Evolutionary conservation across 768 basidiomycete genomes (phyloP), one percentile per base, ranked within the genome.

Genomic region (Boletus eberwhitei): DNA sequence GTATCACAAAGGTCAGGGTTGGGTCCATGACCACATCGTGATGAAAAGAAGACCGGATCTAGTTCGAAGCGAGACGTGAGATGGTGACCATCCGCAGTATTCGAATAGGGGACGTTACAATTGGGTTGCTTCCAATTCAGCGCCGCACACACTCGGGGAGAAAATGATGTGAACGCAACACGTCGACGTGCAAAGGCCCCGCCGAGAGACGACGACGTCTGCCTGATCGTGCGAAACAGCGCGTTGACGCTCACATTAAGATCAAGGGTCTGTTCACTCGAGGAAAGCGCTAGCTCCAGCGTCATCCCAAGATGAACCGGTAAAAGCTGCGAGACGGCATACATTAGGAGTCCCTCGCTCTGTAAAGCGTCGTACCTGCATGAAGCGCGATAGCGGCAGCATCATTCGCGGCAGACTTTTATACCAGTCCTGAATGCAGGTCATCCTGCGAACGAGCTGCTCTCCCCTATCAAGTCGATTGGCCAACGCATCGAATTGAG

Each of bases 91-190:
- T 61, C 60, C 61, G 63, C 57, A 65, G 43, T 4, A 59, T 54
- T 60, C 38, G 42, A 59, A 54, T 39, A 59, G 51, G 54, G 36
- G 46, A 39, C 24, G 36, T 72, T 74, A 93, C 96, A 98, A 71
- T 98, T 98, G 13, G 96, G 96, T 72, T 99, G 96, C 72, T 99
- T 99, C 97, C 96, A 98, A 65, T 99, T 98, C 52, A 98, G 72
- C 16, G 90, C 87, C 8, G 90, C 84, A 71, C 93, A 96, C 0
- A 93, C 83, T 66, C 90, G 86, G 9, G 95, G 91, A 45, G 88
- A 88, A 70, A 90, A 98, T 7, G 93, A 96, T 37, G 87, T 87
- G 67, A 99, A 93, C n/a, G 93, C 83, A 56, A 98, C 84, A 61
- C 87, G 87, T 47, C 94, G 79, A 52, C 88, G 84, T 46, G 76